Conservation (phyloP, 345 rosid species). For the Populus nigra region DNA sequence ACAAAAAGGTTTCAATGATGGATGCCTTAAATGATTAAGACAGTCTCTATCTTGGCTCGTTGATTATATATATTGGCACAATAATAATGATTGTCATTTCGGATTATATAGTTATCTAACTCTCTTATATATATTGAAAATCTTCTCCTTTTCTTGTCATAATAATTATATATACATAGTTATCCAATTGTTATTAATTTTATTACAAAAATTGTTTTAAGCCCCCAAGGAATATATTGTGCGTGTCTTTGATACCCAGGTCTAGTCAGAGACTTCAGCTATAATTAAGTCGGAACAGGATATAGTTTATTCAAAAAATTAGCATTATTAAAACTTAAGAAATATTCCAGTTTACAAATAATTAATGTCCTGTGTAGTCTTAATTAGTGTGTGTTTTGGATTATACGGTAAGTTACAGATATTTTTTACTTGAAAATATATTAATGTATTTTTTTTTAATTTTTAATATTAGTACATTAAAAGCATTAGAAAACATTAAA, state of each 20-base stretch:
- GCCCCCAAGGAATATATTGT: too few relatives aligned
- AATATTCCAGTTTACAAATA: neutral
- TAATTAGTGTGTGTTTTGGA: neutral
- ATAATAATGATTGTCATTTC: neutral
- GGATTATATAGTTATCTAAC: neutral
- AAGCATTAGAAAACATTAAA: too few relatives aligned
- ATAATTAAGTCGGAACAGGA: too few relatives aligned
- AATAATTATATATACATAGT: neutral
- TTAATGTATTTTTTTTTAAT: too few relatives aligned
- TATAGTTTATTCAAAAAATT: too few relatives aligned
- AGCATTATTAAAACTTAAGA: neutral
- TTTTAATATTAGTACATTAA: too few relatives aligned
- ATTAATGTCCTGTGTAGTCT: neutral
- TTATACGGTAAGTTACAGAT: too few relatives aligned
- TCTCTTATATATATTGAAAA: neutral
- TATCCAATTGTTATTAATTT: neutral
- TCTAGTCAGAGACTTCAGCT: too few relatives aligned
- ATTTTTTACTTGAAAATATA: too few relatives aligned
- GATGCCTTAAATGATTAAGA: neutral
- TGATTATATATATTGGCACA: neutral
- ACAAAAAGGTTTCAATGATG: constrained; percentile 26
- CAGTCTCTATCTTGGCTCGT: neutral
- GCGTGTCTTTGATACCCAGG: too few relatives aligned
- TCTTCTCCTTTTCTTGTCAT: neutral
- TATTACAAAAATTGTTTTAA: too few relatives aligned